Base-by-base conservation (phyloP, 2,329 filamentous ascomycete genomes). In the Endoconidiophora laricicola region DNA sequence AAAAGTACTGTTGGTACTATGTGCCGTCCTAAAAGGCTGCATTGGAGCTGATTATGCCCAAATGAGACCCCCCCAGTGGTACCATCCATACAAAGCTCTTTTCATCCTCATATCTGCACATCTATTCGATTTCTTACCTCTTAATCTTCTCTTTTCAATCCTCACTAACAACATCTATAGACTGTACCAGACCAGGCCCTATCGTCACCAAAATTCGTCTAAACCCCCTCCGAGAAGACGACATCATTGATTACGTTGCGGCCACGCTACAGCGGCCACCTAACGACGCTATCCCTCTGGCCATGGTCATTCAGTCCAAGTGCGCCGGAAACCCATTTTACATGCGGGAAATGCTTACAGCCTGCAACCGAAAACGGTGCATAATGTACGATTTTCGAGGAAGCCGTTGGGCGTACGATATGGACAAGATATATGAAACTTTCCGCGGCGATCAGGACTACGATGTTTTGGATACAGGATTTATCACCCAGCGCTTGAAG, bases 381-480 rank as follows among this genome's bases (percentile, higher is more conserved):
- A 83, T 95, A 46, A 94, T 81, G 76, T 95, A 94, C 63, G 86
- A 87, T 54, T 94, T 91, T 71, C 79, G 79, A 57, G 77, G 82
- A 55, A 84, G 79, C 44, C 73, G 75, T 43, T 96, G 90, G 90
- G 73, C 82, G 42, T 95, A 81, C 60, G 83, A 93, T 59, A 67
- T 95, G 9, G 87, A 95, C 62, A 78, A 76, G 55, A 77, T 95
- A 1, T 94, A 94, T 59, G 79, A 82, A 44, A 80, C 93, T 55
- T 94, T 95, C 58, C 76, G 83, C 57, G 79, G 81, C 41, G 80
- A 86, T 45, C 78, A 81, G 52, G 82, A 87, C 58, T 84, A 86
- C 49, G 79, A 87, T 54, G 81, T 84, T 7, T 73, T 94, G 10
- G 83, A 88, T 55, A 86, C 79, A 39, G 82, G 83, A 44, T 95